Evolutionary conservation across 2,329 filamentous ascomycete genomes (phyloP), one percentile per base, ranked within the genome.

Genomic region (Xylaria multiplex): DNA sequence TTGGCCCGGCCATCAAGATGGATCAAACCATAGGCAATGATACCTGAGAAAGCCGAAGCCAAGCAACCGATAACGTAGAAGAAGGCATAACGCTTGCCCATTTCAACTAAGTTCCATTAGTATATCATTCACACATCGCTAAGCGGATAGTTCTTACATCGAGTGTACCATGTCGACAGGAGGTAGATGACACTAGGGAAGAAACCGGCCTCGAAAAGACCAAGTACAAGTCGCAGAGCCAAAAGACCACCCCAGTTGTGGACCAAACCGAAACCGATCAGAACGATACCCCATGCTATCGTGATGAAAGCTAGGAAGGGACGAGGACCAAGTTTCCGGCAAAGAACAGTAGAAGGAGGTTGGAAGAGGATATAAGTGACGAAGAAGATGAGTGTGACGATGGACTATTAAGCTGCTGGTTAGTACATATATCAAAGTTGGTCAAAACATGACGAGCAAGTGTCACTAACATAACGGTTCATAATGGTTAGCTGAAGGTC

Each of bases 311-410:
- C 77, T 1, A 90, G 78, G 65, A 88, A 87, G 37, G 82, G 74
- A 9, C 88, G 83, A 1, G 88, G 86, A 0, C 91, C 91, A 57
- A 93, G 71, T 73, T 87, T 88, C 42, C 91, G 88, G 58, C 91
- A 84, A 42, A 92, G 77, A 46, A 93, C 80, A 0, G 91, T 93
- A 2, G 90, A 90, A 0, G 90, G 90, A 0, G 90, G 88, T 74
- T 93, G 90, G 69, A 92, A 90, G 56, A 91, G 56, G 68, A 90
- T 85, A 76, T 93, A 93, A 1, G 90, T 87, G 69, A 92, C 83
- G 82, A 93, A 93, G 81, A 93, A 93, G 73, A 92, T 82, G 43
- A 93, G 81, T 3, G 90, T 90, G 65, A 90, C 84, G 71, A 93
- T 85, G 30, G 87, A 85, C 74, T 75, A 66, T 50, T 30, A 56